phyloP scores from a whole-genome alignment of 257 asterid genomes.

The Gentiana straminea region DNA sequence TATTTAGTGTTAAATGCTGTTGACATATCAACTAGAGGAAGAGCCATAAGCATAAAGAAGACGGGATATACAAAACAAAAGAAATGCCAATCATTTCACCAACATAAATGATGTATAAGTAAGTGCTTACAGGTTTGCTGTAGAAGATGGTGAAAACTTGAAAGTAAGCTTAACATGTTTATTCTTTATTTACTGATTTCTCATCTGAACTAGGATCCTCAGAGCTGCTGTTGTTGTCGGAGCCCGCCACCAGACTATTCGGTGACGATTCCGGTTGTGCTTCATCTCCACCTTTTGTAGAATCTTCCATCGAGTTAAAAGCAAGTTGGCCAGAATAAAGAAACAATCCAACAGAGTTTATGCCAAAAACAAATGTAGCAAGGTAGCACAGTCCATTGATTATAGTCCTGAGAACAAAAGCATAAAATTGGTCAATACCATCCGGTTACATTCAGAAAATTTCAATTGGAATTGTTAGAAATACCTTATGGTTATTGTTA shows the following conservation, averaged over 20 bases:
- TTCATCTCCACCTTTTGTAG: slow-evolving; percentile 16
- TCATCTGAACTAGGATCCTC: slow-evolving; percentile 36
- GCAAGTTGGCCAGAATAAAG: slow-evolving; percentile 83
- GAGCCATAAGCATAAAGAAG: not conserved
- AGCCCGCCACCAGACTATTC: slow-evolving; percentile 17
- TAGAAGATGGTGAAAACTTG: slow-evolving; percentile 1
- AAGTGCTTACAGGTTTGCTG: not conserved
- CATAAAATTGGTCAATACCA: slow-evolving; percentile 3
- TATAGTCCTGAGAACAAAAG: slow-evolving; percentile 53
- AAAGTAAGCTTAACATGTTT: not conserved
- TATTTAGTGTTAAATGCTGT: not conserved
- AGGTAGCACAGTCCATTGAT: slow-evolving; percentile 84
- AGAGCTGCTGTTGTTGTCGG: slow-evolving; percentile 18
- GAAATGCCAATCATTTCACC: not conserved
- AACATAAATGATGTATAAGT: not conserved
- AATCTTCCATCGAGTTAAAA: slow-evolving; percentile 45
- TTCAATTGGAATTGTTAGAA: slow-evolving; percentile 3
- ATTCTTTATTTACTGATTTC: slow-evolving; percentile 16
- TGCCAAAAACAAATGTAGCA: slow-evolving; percentile 80
- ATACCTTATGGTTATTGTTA: slow-evolving; percentile 83
- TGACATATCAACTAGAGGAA: not conserved
- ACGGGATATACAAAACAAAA: not conserved
- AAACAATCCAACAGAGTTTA: slow-evolving; percentile 63
- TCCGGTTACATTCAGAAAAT: not conserved
- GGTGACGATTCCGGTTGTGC: slow-evolving; percentile 19